These are phyloP conservation scores for Hygrophoropsis aurantiaca DNA, from an alignment of 768 basidiomycete species.

Conservation along the genomic window DNA sequence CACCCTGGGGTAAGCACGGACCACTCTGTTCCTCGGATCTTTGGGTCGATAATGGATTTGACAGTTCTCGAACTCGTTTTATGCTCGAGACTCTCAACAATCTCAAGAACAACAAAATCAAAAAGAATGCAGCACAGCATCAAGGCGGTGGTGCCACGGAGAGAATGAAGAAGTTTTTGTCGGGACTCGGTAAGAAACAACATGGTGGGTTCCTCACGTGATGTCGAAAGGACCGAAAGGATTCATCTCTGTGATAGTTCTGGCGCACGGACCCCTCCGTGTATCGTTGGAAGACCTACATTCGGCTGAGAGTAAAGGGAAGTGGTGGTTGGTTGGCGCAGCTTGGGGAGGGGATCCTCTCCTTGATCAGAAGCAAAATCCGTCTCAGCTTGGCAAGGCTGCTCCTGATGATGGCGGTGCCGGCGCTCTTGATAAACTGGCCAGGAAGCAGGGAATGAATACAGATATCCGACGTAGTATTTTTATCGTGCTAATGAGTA, in stretches of 20 bases:
- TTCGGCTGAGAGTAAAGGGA: conserved; percentile 81
- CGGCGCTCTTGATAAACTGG: conserved; percentile 68
- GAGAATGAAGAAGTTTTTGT: conserved; percentile 86
- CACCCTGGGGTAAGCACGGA: conserved; percentile 47
- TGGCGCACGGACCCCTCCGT: conserved; percentile 82
- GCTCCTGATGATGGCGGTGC: conserved; percentile 29
- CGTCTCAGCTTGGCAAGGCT: conserved; percentile 17
- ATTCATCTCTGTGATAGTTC: conserved; percentile 47
- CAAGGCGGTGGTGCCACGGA: conserved; percentile 77
- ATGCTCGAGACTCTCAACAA: conserved; percentile 94
- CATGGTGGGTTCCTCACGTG: conserved; percentile 67
- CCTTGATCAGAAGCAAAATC: conserved; percentile 57
- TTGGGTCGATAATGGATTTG: conserved; percentile 5
- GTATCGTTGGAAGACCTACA: conserved; percentile 85
- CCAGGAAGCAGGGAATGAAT: conserved; percentile 96
- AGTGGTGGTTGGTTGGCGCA: conserved; percentile 99
- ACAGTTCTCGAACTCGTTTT: conserved; percentile 86
- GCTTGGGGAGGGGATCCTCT: conserved; percentile 95
- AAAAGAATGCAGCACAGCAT: conserved; percentile 59
- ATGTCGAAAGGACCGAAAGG: no score
- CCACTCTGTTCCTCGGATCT: neutral
- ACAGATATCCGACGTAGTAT: conserved; percentile 90
- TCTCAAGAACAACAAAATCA: conserved; percentile 88
- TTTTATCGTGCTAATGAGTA: conserved; percentile 94
- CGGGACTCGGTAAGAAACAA: conserved; percentile 71